Conservation (phyloP, 768 basidiomycete species). For the Tricholoma sp. region DNA sequence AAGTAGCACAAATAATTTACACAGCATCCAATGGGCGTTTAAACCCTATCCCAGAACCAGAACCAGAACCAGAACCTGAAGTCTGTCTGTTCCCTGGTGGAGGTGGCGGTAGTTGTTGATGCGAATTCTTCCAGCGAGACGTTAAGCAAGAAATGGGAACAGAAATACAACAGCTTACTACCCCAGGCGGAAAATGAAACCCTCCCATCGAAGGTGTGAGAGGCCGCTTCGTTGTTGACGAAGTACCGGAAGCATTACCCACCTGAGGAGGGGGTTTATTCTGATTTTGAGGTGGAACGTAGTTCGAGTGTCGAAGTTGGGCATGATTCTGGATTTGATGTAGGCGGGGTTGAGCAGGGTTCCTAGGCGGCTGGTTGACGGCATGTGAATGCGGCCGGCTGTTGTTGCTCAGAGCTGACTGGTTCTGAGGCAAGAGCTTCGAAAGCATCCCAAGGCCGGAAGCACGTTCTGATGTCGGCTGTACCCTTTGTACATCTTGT, state of each 20-base stretch:
- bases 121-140: constrained; percentile 12
- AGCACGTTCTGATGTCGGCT: neutral
- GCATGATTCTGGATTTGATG: constrained; percentile 15
- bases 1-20: constrained; percentile 18
- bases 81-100: neutral
- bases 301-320: constrained; percentile 3
- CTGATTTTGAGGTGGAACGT: neutral
- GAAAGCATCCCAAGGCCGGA: neutral
- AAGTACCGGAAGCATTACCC: neutral
- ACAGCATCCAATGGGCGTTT: constrained; percentile 31
- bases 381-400: too few species aligned
- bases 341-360: neutral
- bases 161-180: constrained; percentile 27
- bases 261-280: neutral
- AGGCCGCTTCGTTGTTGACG: constrained; percentile 16
- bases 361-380: neutral
- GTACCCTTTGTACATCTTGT: neutral
- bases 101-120: constrained; percentile 1
- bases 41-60: constrained; percentile 13
- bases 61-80: neutral
- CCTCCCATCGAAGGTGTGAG: constrained; percentile 39
- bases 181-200: constrained; percentile 43
- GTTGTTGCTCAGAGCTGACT: constrained; percentile 2
- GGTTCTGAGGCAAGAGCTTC: constrained; percentile 3
- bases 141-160: neutral